Base-by-base conservation (phyloP, 371 early-diverging fungal species). In the Lichtheimia hyalospora region DNA sequence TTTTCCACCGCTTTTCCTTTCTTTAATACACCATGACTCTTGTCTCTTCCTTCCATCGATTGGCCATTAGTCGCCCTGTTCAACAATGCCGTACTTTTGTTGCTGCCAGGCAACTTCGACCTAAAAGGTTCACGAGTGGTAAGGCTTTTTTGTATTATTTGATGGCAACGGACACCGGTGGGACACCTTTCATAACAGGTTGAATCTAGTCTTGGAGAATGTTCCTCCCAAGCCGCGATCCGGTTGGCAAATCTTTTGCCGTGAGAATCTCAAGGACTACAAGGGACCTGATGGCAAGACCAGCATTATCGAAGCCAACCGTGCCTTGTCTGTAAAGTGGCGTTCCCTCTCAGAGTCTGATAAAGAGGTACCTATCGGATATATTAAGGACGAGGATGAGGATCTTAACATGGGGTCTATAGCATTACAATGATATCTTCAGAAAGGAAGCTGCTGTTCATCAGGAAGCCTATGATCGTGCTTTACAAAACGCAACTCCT, bases 171-270 rank as follows among this genome's bases (percentile, higher is more conserved):
- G 16, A n/a, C 16, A 39, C 20, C 43, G 1, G 43, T 42, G 12
- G 14, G 16, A 2, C 40, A 24, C 2, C 16, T 5, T 46, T 21
- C 7, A 6, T 39, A 16, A 34, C 43, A 13, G 6, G 15, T 13
- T 46, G 15, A n/a, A 24, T 52, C 0, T 57, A 79, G 80, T 76
- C 42, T 60, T 80, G 28, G 44, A 55, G 0, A 53, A 68, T 15
- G 66, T 85, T n/a, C 85, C 85, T 41, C 49, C 67, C 25, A 71
- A 74, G 43, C 85, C 85, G 21, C 63, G 62, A 25, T 75, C 77
- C 15, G 69, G 77, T 43, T 85, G 84, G 84, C 80, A 69, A 48
- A 43, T 82, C 40, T 85, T 61, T 59, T 58, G 70, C 18, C 59
- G 67, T 21, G 81, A 85, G 54, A 67, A 81, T 55, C 41, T 79